Evolutionary conservation across 108 stramenopile species (phyloP).

Genomic region (Pseudonitzschia multistriata): DNA sequence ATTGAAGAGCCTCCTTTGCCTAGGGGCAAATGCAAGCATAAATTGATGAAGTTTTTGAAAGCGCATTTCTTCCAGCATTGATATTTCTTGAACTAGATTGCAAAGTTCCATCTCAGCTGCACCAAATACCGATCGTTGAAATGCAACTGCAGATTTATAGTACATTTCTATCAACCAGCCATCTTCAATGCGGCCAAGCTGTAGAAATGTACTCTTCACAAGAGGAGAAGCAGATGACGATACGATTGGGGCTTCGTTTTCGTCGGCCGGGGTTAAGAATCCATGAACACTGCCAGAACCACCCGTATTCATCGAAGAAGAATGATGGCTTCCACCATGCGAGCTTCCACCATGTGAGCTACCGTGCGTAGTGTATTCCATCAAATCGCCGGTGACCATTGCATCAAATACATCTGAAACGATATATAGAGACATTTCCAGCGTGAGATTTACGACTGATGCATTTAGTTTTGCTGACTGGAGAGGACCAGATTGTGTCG

Average conservation of each 20-base stretch:
- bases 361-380: conserved; percentile 39
- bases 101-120: conserved; percentile 52
- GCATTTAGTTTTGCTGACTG: neutral
- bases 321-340: conserved; percentile 30
- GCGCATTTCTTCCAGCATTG: conserved; percentile 54
- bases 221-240: conserved; percentile 28
- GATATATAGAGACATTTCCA: neutral
- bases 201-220: conserved; percentile 25
- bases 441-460: neutral
- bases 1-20: conserved; percentile 62
- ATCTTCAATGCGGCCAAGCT: conserved; percentile 43
- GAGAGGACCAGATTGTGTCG: too few species aligned
- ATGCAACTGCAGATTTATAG: conserved; percentile 67
- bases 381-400: conserved; percentile 37
- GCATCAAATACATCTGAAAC: conserved; percentile 36
- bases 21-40: conserved; percentile 55
- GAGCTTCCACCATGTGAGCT: conserved; percentile 31
- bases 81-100: conserved; percentile 54
- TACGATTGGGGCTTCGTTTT: conserved; percentile 26
- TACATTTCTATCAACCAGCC: conserved; percentile 78
- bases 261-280: conserved; percentile 19
- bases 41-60: conserved; percentile 53
- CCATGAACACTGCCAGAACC: conserved; percentile 30
- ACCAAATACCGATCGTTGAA: conserved; percentile 54
- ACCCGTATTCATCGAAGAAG: conserved; percentile 12